These are phyloP conservation scores for Fusarium verrucosum DNA, from an alignment of 2,329 filamentous ascomycete species.

Conservation along the genomic window DNA sequence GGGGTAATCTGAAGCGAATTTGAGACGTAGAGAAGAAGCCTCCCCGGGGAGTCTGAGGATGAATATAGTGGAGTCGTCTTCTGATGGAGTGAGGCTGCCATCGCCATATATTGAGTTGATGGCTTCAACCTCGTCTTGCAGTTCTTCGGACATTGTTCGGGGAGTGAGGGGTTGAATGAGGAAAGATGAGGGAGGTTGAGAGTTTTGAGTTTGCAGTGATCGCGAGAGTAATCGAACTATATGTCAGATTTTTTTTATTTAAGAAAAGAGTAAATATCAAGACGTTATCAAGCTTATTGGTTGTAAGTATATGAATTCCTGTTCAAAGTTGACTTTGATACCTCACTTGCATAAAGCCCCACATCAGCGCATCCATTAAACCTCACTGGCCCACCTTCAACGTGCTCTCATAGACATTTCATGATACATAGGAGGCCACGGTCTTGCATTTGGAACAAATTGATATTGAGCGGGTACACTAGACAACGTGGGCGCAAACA, in stretches of 20 bases:
- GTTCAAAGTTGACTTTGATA: conserved; percentile 16
- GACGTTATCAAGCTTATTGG: background rate
- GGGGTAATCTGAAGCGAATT: conserved; percentile 80
- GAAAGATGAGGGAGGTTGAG: background rate
- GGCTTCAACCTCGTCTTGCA: conserved; percentile 79
- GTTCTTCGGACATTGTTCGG: conserved; percentile 63
- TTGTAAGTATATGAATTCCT: conserved; percentile 6
- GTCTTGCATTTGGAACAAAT: conserved; percentile 32
- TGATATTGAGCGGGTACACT: conserved; percentile 45
- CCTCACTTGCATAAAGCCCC: conserved; percentile 30
- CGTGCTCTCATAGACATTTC: background rate
- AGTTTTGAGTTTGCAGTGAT: background rate
- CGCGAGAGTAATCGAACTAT: background rate
- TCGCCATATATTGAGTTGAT: conserved; percentile 87
- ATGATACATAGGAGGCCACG: background rate
- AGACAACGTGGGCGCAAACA: conserved; percentile 43
- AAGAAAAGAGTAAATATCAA: background rate
- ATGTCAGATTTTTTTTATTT: background rate
- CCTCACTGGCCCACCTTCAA: conserved; percentile 25
- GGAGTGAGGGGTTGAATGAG: conserved; percentile 12
- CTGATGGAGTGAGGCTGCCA: conserved; percentile 63
- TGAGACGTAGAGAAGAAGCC: conserved; percentile 66
- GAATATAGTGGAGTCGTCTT: conserved; percentile 54
- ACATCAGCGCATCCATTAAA: conserved; percentile 25
- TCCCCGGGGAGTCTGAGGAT: conserved; percentile 74